Percentiles rank a stretch among this genome's conserved stretches.
Conservation (phyloP, 306 rosid species). For the Trichosanthes cucumerina region DNA sequence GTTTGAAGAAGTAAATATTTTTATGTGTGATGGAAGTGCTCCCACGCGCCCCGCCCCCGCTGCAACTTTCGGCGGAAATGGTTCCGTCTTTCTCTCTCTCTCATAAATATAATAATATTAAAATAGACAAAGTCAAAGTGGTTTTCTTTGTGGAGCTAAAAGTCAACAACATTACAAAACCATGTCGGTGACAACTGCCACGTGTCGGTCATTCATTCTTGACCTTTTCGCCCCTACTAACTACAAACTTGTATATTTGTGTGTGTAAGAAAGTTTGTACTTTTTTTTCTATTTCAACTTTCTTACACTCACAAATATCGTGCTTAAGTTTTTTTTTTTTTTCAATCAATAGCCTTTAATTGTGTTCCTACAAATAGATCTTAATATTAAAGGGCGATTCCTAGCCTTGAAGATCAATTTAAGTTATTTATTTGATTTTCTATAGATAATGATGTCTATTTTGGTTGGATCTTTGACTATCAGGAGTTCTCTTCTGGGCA, state of each 20-base stretch:
- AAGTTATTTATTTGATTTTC: no score
- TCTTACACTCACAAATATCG: not conserved
- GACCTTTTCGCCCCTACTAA: not conserved
- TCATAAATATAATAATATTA: not conserved
- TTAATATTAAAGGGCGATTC: no score
- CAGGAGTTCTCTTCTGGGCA: no score
- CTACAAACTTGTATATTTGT: no score
- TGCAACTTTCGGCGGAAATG: slow-evolving; percentile 7
- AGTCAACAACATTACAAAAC: slow-evolving; percentile 38
- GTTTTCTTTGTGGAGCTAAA: not conserved
- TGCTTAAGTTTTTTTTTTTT: not conserved
- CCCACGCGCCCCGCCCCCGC: not conserved
- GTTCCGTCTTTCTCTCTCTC: not conserved
- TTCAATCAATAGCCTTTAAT: no score
- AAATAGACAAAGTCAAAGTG: not conserved
- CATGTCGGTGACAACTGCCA: slow-evolving; percentile 69
- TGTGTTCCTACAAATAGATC: no score
- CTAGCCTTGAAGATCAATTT: no score
- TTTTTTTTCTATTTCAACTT: no score
- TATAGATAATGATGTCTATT: no score
- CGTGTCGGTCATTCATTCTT: slow-evolving; percentile 53
- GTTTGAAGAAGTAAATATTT: not conserved
- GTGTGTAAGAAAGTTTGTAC: no score
- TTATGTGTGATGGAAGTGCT: slow-evolving; percentile 1
- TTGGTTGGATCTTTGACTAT: no score